A percentile compares a stretch with the other conserved stretches of the same genome.
Evolutionary conservation across 257 asterid species (phyloP).

Genomic region (Cinchona pubescens): DNA sequence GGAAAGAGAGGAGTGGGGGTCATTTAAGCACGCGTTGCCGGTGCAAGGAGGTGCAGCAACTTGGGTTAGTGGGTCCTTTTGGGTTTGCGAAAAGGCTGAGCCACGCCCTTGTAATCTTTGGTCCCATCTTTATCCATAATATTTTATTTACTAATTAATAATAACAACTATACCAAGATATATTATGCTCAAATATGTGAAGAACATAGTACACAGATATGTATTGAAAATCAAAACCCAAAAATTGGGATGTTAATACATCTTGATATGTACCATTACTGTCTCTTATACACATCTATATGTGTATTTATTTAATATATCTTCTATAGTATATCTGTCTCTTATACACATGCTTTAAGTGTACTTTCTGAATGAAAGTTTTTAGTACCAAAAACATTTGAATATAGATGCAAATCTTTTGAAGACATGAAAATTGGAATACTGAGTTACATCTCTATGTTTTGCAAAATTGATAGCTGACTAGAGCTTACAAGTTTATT

Average conservation of each 20-base stretch:
- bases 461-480: neutral
- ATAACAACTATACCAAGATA: too few species aligned
- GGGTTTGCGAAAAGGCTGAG: conserved; percentile 41
- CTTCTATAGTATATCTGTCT: too few species aligned
- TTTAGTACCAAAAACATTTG: neutral
- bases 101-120: conserved; percentile 21
- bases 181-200: too few species aligned
- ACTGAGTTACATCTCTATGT: neutral
- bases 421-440: neutral
- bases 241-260: too few species aligned
- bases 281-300: too few species aligned
- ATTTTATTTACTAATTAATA: too few species aligned
- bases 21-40: conserved; percentile 86
- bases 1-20: conserved; percentile 23
- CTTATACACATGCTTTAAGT: too few species aligned
- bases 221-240: too few species aligned
- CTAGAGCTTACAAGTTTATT: neutral
- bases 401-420: neutral
- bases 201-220: too few species aligned
- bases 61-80: conserved; percentile 46
- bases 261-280: too few species aligned
- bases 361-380: too few species aligned
- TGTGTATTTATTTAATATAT: too few species aligned
- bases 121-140: conserved; percentile 23
- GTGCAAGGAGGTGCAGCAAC: conserved; percentile 38